These are phyloP conservation scores for Asparagopsis taxiformis DNA, from an alignment of 31 red algal species.

Conservation along the genomic window DNA sequence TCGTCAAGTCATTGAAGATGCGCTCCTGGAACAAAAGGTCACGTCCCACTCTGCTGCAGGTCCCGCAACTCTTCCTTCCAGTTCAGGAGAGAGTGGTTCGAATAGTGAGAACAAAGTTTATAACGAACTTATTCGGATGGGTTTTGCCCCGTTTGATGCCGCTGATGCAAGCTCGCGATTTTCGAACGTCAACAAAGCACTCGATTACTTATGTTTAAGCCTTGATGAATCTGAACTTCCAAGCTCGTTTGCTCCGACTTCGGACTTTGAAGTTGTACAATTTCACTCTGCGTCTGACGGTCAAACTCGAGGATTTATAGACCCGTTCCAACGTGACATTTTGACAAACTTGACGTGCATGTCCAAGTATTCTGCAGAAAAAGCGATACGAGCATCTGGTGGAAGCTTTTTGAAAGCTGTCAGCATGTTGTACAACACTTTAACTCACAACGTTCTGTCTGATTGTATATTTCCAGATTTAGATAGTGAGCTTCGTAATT, in stretches of 20 bases:
- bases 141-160: constrained; percentile 73
- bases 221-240: constrained; percentile 88
- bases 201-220: constrained; percentile 85
- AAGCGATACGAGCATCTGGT: constrained; percentile 25
- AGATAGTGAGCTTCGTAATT: neutral
- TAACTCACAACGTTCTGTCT: constrained; percentile 18
- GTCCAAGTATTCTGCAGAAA: constrained; percentile 52
- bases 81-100: neutral
- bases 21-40: constrained; percentile 38
- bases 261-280: constrained; percentile 83
- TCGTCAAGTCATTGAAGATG: constrained; percentile 75
- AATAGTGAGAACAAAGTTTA: constrained; percentile 2
- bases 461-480: neutral
- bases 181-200: constrained; percentile 31
- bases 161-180: constrained; percentile 41
- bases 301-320: constrained; percentile 4
- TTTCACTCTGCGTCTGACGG: constrained; percentile 36
- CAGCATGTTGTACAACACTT: constrained; percentile 30
- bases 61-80: neutral
- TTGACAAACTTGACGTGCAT: constrained; percentile 31
- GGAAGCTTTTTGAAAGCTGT: constrained; percentile 20
- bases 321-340: constrained; percentile 5
- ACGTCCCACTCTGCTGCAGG: neutral
- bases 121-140: constrained; percentile 35
- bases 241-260: constrained; percentile 50